Base-by-base conservation (phyloP, 768 basidiomycete species). In the Trametes elegans region DNA sequence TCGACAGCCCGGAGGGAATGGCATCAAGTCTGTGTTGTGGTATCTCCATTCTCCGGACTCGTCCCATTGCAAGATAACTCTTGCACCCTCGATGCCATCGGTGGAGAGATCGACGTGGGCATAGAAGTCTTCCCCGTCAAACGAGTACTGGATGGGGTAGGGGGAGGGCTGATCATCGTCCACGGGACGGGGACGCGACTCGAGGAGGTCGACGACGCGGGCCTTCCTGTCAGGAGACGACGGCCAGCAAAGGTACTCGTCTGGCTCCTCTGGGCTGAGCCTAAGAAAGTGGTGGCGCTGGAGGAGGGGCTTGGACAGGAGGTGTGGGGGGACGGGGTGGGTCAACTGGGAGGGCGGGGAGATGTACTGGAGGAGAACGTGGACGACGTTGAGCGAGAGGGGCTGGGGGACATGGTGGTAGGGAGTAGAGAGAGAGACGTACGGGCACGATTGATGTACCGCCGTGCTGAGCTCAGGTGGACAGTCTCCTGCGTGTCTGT, bases 61-160 rank as follows among this genome's bases (percentile, higher is more conserved):
- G 47, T 88, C 80, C 84, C 85, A 88, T 31, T 79, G 81, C 66
- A 91, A 88, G 60, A 89, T 71, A 43, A 90, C 73, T 58, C 87
- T 79, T 58, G 87, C 70, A 2, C 70, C 75, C 35, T 70, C 60
- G 24, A 56, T 50, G 18, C 54, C 49, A 70, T 66, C 72, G 14
- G 49, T 51, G 11, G 60, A 57, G 52, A 69, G 57, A 24, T 58
- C 52, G 43, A 73, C 81, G 68, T 88, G 84, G 16, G 87, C 85
- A 64, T 75, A 77, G 24, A 78, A 61, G 35, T 76, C 71, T 36
- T 86, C 82, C 11, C 69, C 62, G 65, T 87, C 84, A 26, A 71
- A 74, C 1, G 75, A 69, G 58, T 77, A 77, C 32, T 70, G 65
- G 9, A 69, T 67, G 36, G 67, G 62, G 47, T 69, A 75, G 49